phyloP scores from a whole-genome alignment of 2,329 filamentous ascomycete species.

The Trichoderma brevicompactum region DNA sequence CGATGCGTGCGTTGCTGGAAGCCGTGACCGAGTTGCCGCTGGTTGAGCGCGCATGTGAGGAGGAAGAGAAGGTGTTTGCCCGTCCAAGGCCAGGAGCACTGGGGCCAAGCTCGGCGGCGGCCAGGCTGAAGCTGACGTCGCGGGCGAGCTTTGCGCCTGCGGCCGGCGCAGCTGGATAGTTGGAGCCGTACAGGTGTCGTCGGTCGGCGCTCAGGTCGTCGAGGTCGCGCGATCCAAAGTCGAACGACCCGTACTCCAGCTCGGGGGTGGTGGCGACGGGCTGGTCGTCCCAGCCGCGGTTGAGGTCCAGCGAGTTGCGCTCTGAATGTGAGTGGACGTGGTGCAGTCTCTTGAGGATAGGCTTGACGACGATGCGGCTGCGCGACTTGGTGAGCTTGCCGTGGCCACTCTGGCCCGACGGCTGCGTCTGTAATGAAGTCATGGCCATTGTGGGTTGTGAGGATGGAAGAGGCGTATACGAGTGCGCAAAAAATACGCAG shows the following conservation, averaged over 20 bases:
- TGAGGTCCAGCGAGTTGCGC: slow-evolving; percentile 66
- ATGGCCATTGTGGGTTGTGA: slow-evolving; percentile 23
- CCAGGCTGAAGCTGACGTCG: slow-evolving; percentile 55
- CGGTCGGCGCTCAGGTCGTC: slow-evolving; percentile 34
- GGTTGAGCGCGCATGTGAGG: slow-evolving; percentile 60
- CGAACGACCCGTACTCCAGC: slow-evolving; percentile 38
- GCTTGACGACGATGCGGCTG: slow-evolving; percentile 58
- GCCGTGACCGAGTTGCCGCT: slow-evolving; percentile 62
- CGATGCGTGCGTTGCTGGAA: slow-evolving; percentile 53
- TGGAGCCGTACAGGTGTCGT: slow-evolving; percentile 24
- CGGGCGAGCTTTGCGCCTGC: slow-evolving; percentile 36
- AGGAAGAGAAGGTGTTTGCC: slow-evolving; percentile 45
- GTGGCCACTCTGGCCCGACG: slow-evolving; percentile 29
- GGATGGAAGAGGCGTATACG: neutral
- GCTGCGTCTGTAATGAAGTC: slow-evolving; percentile 39
- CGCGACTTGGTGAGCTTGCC: slow-evolving; percentile 50
- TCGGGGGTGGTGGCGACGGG: slow-evolving; percentile 31
- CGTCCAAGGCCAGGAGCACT: slow-evolving; percentile 10
- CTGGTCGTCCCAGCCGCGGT: slow-evolving; percentile 64
- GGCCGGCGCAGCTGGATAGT: slow-evolving; percentile 33
- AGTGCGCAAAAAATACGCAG: neutral
- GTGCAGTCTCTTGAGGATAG: slow-evolving; percentile 63
- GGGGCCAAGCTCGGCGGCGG: slow-evolving; percentile 39
- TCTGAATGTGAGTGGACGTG: slow-evolving; percentile 50
- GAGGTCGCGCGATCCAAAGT: slow-evolving; percentile 38